Evolutionary conservation across 139 green algal species (phyloP).

Genomic region (Dunaliella primolecta): DNA sequence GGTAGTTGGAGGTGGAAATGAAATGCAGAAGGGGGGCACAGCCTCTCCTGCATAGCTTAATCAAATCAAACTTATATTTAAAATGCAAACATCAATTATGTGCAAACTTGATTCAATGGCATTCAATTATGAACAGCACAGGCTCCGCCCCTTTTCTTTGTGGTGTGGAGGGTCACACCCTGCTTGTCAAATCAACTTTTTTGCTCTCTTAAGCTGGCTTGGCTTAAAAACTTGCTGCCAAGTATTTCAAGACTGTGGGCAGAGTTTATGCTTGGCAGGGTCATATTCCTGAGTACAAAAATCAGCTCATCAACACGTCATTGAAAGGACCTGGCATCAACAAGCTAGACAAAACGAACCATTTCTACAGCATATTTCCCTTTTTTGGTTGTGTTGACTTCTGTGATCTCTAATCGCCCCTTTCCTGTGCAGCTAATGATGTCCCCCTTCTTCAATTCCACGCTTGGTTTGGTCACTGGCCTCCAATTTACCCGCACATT

Average conservation of each 20-base stretch:
- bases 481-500: slow-evolving; percentile 73
- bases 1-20: too few relatives aligned
- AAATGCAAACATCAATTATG: too few relatives aligned
- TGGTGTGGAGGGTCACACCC: neutral
- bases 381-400: slow-evolving; percentile 59
- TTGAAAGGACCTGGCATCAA: neutral
- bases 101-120: too few relatives aligned
- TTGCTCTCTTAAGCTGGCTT: neutral
- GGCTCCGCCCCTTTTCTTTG: too few relatives aligned
- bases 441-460: slow-evolving; percentile 62
- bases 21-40: too few relatives aligned
- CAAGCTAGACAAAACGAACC: slow-evolving; percentile 51
- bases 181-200: neutral
- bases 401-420: slow-evolving; percentile 67
- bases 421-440: slow-evolving; percentile 70
- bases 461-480: slow-evolving; percentile 48
- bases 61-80: too few relatives aligned
- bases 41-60: too few relatives aligned
- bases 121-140: too few relatives aligned
- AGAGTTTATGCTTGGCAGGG: too few relatives aligned
- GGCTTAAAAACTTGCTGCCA: neutral
- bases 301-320: neutral
- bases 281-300: neutral
- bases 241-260: neutral
- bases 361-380: slow-evolving; percentile 63